These are phyloP conservation scores for Iberis pinnata DNA, from an alignment of 345 rosid species.

Conservation along the genomic window DNA sequence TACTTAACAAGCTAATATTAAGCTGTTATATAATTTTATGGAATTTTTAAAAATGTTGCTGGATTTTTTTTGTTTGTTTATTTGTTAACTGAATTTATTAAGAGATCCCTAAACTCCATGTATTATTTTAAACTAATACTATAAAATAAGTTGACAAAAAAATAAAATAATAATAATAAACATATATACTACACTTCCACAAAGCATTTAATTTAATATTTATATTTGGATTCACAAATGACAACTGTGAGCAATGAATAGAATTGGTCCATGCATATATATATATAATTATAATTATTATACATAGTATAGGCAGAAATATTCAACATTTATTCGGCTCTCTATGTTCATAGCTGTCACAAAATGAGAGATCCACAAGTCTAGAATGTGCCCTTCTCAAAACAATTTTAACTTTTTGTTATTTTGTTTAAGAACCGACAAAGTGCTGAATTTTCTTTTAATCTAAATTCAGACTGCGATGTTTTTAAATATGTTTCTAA, in stretches of 20 bases:
- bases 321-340: not conserved
- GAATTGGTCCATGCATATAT: conserved; percentile 19
- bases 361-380: conserved; percentile 22
- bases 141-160: too few species aligned
- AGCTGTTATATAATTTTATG: not conserved
- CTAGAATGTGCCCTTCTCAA: conserved; percentile 21
- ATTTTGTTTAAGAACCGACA: conserved; percentile 8
- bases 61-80: not conserved
- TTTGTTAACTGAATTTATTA: too few species aligned
- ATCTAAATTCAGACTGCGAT: too few species aligned
- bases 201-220: not conserved
- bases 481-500: too few species aligned
- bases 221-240: conserved; percentile 18
- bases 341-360: conserved; percentile 16
- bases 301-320: conserved; percentile 1
- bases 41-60: not conserved
- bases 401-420: not conserved
- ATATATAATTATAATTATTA: not conserved
- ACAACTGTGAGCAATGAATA: conserved; percentile 28
- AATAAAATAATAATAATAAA: too few species aligned
- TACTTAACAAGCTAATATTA: conserved; percentile 11
- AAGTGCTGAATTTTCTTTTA: not conserved
- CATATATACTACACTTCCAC: conserved; percentile 7
- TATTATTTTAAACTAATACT: too few species aligned
- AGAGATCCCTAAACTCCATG: too few species aligned